Evolutionary conservation across 257 asterid genomes (phyloP), one percentile per base, ranked within the genome.

Genomic region (Anisodus tanguticus): DNA sequence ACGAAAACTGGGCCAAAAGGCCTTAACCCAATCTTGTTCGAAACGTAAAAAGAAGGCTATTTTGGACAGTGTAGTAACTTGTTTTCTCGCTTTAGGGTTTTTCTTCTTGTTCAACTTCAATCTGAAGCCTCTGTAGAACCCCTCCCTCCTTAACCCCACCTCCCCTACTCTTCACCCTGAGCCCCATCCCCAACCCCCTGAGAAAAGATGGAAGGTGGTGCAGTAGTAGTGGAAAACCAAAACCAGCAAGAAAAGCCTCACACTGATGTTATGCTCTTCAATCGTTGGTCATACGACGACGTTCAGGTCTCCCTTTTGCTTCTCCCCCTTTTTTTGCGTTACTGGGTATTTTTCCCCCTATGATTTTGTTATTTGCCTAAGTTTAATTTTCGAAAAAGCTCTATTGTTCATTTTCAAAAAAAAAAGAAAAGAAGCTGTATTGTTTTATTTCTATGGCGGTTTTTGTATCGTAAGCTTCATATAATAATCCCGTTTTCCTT

Each of bases 201-300:
- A 63, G 68, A 8, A 54, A 74, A 47, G 39, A 79, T 79, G 67
- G 83, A 35, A 79, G 51, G 13, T 19, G 45, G 45, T 9, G 83
- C 26, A 35, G 82, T 72, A 9, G 82, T 37, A 1, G 54, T 51
- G 15, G 13, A 58, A 26, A 67, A 4, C 70, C 35, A 6, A 39
- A 84, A 55, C 10, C n/a, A 89, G 19, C 58, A 82, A 58, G 86
- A 72, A 22, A 90, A 84, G 90, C 54, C 41, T 60, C 91, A 85
- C 88, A 76, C 85, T 81, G 93, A 88, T 63, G 84, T 91, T 59
- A 80, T 91, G 91, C 90, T 91, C 70, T 91, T 90, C 87, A 89
- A 91, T 82, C 93, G 93, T 9, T 91, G 92, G 94, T 82, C 90
- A 15, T 90, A 90, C 62, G 94, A 90, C 60, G 94, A 88, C 62